Percentiles rank a stretch among this genome's conserved stretches.
Evolutionary conservation across 345 rosid genomes (phyloP).

Genomic region (Gossypium thurberi): DNA sequence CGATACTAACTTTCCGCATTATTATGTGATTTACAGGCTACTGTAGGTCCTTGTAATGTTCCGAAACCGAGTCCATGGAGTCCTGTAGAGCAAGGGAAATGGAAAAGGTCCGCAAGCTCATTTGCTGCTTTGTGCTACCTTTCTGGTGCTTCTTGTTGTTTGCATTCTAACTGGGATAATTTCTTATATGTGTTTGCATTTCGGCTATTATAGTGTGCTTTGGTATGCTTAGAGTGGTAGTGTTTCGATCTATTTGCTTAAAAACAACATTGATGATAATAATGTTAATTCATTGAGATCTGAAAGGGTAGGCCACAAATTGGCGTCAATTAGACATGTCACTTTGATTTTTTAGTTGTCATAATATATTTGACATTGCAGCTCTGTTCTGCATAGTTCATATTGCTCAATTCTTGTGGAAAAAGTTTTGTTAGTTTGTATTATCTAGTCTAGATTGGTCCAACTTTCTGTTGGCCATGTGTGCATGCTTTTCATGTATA

Average conservation of each 20-base stretch:
- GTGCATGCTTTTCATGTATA: not conserved
- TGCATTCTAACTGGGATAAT: not conserved
- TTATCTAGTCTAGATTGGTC: not conserved
- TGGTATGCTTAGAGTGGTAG: not conserved
- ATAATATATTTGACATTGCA: not conserved
- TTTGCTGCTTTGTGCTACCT: not conserved
- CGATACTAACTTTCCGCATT: conserved; percentile 16
- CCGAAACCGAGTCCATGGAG: conserved; percentile 94
- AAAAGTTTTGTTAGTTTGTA: not conserved
- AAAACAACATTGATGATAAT: not conserved
- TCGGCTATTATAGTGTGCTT: not conserved
- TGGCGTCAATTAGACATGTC: not conserved
- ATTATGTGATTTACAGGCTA: conserved; percentile 61
- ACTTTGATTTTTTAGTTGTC: not conserved
- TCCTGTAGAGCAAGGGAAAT: conserved; percentile 89
- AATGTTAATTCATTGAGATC: not conserved
- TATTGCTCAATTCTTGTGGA: not conserved
- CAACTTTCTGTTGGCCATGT: not conserved
- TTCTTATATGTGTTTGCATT: not conserved
- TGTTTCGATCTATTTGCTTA: not conserved
- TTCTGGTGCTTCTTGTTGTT: conserved; percentile 6
- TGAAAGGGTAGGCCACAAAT: not conserved
- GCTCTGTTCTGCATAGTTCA: not conserved
- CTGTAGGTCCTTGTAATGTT: conserved; percentile 76
- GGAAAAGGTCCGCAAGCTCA: conserved; percentile 62